Conservation (phyloP, 2,329 filamentous ascomycete genomes). For the Madurella fahalii region DNA sequence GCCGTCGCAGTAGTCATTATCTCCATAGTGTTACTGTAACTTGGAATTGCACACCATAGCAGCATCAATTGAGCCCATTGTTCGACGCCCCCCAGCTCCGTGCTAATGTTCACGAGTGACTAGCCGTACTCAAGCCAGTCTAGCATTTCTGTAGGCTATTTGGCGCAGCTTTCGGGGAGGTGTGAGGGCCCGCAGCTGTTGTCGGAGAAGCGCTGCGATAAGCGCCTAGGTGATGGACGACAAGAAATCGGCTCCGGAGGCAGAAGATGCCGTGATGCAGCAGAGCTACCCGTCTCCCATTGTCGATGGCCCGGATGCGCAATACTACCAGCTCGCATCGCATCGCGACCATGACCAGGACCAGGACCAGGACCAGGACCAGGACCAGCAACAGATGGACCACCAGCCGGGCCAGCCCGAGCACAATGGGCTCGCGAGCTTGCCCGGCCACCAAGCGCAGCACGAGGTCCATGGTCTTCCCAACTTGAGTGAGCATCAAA, state of each 20-base stretch:
- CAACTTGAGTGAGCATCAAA: constrained; percentile 14
- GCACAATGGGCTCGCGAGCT: constrained; percentile 16
- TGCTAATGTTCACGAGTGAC: constrained; percentile 2
- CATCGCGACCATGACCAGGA: constrained; percentile 20
- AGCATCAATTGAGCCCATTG: constrained; percentile 9
- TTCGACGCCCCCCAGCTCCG: background rate
- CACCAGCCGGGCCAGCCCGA: constrained; percentile 21
- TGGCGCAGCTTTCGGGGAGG: background rate
- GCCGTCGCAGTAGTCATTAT: background rate
- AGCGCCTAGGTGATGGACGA: constrained; percentile 27
- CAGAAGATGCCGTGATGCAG: constrained; percentile 35
- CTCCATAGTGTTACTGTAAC: background rate
- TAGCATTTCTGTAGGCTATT: background rate
- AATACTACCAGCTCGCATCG: constrained; percentile 42
- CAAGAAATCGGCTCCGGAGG: constrained; percentile 35
- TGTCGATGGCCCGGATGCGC: constrained; percentile 40
- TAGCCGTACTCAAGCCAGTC: background rate
- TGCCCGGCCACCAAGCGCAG: constrained; percentile 4
- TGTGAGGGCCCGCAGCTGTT: background rate
- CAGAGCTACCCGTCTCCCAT: constrained; percentile 44
- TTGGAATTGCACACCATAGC: constrained; percentile 1
- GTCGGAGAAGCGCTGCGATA: background rate
- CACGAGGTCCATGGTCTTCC: constrained; percentile 27
- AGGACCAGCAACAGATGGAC: constrained; percentile 14
- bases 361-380: background rate